Evolutionary conservation across 2,329 filamentous ascomycete species (phyloP), one percentile per base, ranked within the genome.

Genomic region (Trichophyton verrucosum): DNA sequence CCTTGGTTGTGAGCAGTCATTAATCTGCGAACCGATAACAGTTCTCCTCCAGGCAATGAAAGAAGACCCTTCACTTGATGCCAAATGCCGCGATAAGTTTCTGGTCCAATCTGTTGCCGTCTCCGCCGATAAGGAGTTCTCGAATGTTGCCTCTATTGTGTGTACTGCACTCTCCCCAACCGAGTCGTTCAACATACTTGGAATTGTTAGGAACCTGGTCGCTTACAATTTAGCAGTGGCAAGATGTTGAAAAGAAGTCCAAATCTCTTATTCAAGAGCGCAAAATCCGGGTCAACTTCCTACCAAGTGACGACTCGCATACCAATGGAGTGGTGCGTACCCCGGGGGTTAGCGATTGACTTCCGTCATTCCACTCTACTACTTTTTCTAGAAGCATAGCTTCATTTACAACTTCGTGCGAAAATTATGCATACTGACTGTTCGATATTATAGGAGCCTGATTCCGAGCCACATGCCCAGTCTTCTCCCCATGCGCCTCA

Each of bases 31-130:
- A 57, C 15, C 9, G 22, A 56, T 15, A 49, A 58, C 67, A 95
- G 94, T 99, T 62, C 86, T 97, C 42, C 85, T 99, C 47, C 94
- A 99, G 78, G 91, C 92, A 24, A 96, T 99, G 94, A 96, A 96
- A 80, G 85, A 90, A 71, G 91, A 97, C 70, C 92, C 92, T 61
- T 83, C 91, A 20, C 75, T 80, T 61, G 91, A 96, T 73, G 86
- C 88, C 64, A 91, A 90, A 75, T 99, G 94, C 79, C 87, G 89
- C 74, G 92, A 97, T 82, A 97, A 97, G 79, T 97, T 97, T 75
- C 83, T 97, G 60, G 92, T 97, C 40, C 92, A 97, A 77, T 95
- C 91, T 27, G 89, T 95, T 57, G 81, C 85, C 58, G 88, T 96
- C 66, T 86, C 87, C 22, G 81, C 85, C 65, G 89, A 95, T 70